Evolutionary conservation across 192 early-diverging fungal genomes (phyloP).

Genomic region (Umbelopsis sp.): DNA sequence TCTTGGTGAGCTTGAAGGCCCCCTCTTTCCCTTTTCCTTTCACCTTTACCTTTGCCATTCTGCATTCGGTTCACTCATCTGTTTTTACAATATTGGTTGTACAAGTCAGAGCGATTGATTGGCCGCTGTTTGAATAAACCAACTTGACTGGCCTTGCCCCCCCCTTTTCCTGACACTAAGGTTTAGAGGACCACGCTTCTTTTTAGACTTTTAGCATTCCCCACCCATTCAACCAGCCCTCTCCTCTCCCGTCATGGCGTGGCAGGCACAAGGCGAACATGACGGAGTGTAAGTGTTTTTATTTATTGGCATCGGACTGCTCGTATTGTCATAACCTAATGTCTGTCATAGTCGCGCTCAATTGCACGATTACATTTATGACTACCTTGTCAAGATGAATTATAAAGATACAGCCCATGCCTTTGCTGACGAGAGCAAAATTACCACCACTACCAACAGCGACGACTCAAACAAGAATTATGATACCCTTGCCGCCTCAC

Average conservation of each 20-base stretch:
- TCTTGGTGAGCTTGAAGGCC: not conserved
- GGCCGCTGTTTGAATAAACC: slow-evolving; percentile 14
- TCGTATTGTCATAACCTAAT: not conserved
- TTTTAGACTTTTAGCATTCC: not conserved
- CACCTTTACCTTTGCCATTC: slow-evolving; percentile 14
- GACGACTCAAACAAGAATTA: too few relatives aligned
- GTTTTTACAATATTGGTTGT: slow-evolving; percentile 12
- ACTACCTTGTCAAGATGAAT: slow-evolving; percentile 54
- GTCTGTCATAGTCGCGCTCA: slow-evolving; percentile 9
- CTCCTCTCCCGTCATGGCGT: slow-evolving; percentile 20
- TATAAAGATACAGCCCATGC: too few relatives aligned
- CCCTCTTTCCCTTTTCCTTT: not conserved
- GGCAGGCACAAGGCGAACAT: slow-evolving; percentile 18
- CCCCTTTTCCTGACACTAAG: not conserved
- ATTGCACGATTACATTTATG: slow-evolving; percentile 59
- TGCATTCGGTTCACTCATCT: slow-evolving; percentile 18
- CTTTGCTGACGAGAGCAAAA: too few relatives aligned
- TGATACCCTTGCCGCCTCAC: too few relatives aligned
- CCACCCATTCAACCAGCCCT: not conserved
- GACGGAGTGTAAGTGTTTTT: slow-evolving; percentile 13
- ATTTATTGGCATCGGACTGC: not conserved
- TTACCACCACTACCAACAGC: too few relatives aligned
- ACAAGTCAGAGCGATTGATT: slow-evolving; percentile 17
- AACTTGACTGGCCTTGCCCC: not conserved
- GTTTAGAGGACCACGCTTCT: slow-evolving; percentile 4